Base-by-base conservation (phyloP, 192 early-diverging fungal genomes). In the Rhizophlyctis rosea region DNA sequence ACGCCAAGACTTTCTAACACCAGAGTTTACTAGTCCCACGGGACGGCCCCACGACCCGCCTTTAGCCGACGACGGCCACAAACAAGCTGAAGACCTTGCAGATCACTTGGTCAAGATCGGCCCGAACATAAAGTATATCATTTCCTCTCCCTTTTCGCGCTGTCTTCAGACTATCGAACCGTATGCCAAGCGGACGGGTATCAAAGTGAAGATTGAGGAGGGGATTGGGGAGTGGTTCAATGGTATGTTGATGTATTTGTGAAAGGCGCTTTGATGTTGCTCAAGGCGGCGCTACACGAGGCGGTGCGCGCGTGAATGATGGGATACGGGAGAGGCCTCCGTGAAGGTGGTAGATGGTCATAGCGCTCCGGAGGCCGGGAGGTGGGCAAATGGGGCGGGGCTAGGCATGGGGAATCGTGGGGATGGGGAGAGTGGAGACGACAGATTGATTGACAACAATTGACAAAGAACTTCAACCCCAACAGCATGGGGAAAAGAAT, bases 201-300 rank as follows among this genome's bases (percentile, higher is more conserved):
- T 68, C 4, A 32, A 55, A 21, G 47, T 73, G 25, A 52, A 58
- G 21, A 60, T 68, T 44, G 65, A 73, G 35, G 47, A 51, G 3
- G 71, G 71, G 24, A 47, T 73, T 9, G 61, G 65, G 51, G 71
- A 73, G 44, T 73, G 71, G 71, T 68, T 73, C 61, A 59, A 49
- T 25, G 31, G 3, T 33, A n/a, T n/a, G n/a, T n/a, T n/a, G 39
- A 47, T n/a, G 39, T 13, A n/a, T n/a, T n/a, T 47, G 39, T 47
- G 39, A n/a, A 47, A n/a, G n/a, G n/a, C n/a, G n/a, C n/a, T n/a
- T n/a, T n/a, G n/a, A n/a, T n/a, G n/a, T n/a, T n/a, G n/a, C n/a
- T n/a, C n/a, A n/a, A n/a, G n/a, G n/a, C n/a, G n/a, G n/a, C n/a
- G n/a, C n/a, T n/a, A n/a, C n/a, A n/a, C n/a, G n/a, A n/a, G n/a